Evolutionary conservation across 306 rosid genomes (phyloP), one percentile per base, ranked within the genome.

Genomic region (Bauhinia variegata): DNA sequence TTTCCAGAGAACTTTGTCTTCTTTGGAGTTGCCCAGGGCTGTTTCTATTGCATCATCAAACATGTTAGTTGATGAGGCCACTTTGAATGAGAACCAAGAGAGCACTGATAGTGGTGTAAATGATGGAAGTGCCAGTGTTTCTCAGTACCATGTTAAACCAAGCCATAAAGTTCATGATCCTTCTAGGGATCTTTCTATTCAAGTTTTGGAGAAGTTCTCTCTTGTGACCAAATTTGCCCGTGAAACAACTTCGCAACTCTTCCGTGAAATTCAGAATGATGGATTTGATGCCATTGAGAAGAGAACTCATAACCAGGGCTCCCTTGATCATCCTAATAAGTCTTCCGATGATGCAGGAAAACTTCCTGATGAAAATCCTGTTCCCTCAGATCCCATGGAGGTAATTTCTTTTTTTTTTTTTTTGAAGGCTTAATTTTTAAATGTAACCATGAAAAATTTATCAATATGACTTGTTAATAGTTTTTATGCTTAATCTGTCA

Each of bases 151-250:
- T 54, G 92, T 77, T 70, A 86, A 87, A 77, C 80, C 83, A 59
- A 83, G 86, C 60, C 85, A 80, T 54, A 85, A 84, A 83, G 70
- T 14, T 64, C 80, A 92, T 14, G 96, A 92, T 84, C 96, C 97
- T 77, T 73, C 86, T 54, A 83, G 88, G 54, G 92, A 87, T 65
- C 75, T 95, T 77, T 91, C 99, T 66, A 90, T 95, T 77, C 95
- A 95, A 62, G 96, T 90, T 58, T 72, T 90, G 78, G 97, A 95
- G 85, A 95, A 90, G 63, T 93, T 93, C 79, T 95, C 99, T 77
- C 95, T 95, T 6, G 97, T 95, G 63, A 95, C 99, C 39, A 95
- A 64, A 85, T 95, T 95, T 88, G 97, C 99, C 56, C 95, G 97
- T 15, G 99, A 95, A 56, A 90, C 99, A 84, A 90, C 99, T 67